These are phyloP conservation scores for Tricholomella constricta DNA, from an alignment of 768 basidiomycete genomes.

Conservation along the genomic window DNA sequence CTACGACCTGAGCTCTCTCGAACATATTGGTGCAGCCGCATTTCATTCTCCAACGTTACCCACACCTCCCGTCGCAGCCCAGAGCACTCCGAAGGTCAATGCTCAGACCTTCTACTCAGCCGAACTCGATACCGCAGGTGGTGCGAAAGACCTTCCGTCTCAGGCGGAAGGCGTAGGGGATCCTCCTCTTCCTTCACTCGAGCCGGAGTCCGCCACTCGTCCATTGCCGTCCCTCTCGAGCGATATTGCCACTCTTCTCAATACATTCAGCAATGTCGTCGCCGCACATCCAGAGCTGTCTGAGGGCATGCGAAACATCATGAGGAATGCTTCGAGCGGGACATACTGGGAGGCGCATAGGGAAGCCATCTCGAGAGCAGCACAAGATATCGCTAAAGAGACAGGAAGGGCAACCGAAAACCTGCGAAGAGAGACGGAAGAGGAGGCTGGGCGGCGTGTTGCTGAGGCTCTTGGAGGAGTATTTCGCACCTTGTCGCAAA, in stretches of 20 bases:
- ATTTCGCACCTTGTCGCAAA: constrained; percentile 52
- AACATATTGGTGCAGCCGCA: neutral
- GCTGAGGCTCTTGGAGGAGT: constrained; percentile 64
- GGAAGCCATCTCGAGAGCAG: constrained; percentile 57
- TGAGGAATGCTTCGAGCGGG: constrained; percentile 61
- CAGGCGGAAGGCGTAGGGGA: constrained; percentile 30
- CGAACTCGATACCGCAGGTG: neutral
- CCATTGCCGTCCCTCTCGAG: constrained; percentile 51
- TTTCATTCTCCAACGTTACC: constrained; percentile 6
- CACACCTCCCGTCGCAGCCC: constrained; percentile 21
- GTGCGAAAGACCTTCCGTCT: neutral
- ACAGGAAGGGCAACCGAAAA: constrained; percentile 46
- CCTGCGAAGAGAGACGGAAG: constrained; percentile 53
- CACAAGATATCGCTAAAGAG: constrained; percentile 51
- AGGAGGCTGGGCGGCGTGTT: constrained; percentile 64
- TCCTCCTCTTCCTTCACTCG: constrained; percentile 53
- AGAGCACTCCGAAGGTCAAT: constrained; percentile 39
- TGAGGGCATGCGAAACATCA: constrained; percentile 64
- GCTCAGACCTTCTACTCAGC: constrained; percentile 16
- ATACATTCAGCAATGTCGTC: constrained; percentile 55
- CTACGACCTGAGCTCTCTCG: constrained; percentile 35
- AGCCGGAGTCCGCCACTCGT: constrained; percentile 25
- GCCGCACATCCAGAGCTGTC: constrained; percentile 71
- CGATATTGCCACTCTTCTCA: constrained; percentile 66
- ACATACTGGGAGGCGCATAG: constrained; percentile 72